Base-by-base conservation (phyloP, 768 basidiomycete genomes). In the Lentinula detonsa region DNA sequence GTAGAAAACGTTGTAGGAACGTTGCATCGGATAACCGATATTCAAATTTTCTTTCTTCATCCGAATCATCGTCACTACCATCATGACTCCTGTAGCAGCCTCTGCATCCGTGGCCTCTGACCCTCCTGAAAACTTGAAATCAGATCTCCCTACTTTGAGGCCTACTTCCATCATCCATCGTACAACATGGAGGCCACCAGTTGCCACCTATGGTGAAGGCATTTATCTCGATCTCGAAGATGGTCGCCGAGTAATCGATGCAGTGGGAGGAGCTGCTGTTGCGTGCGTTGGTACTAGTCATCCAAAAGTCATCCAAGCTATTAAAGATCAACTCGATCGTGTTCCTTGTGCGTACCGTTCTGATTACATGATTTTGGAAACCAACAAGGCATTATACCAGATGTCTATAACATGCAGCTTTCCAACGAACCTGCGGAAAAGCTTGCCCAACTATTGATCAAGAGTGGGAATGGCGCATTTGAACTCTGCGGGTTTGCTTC, bases 401-500 rank as follows among this genome's bases (percentile, higher is more conserved):
- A 93, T 80, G 87, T 91, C 5, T 95, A 93, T 68, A 93, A 89
- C 64, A 87, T 91, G 84, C 91, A 93, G 68, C 70, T 93, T 18
- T 87, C 90, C 7, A 93, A 85, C 64, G 78, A 85, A 57, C 90
- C 92, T 53, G 91, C 93, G 10, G 92, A 95, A 67, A 82, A 85
- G 54, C 79, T 95, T 28, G 91, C 92, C 1, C 80, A 84, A 46
- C 69, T 81, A 15, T 73, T 95, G 23, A 75, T 91, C 3, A 78
- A 81, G n/a, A 76, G 75, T 5, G 85, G 90, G 59, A 76, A 88
- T 39, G 89, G 91, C 13, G 90, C 87, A 1, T 94, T 94, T 67
- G 83, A 84, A 55, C 73, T 84, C 9, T 82, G 78, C 61, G 86
- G 85, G 1, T 93, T 93, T 68, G 79, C 85, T 16, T 86, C 88